Evolutionary conservation across 768 basidiomycete genomes (phyloP), one percentile per base, ranked within the genome.

Genomic region (Sporobolomyces pararoseus): DNA sequence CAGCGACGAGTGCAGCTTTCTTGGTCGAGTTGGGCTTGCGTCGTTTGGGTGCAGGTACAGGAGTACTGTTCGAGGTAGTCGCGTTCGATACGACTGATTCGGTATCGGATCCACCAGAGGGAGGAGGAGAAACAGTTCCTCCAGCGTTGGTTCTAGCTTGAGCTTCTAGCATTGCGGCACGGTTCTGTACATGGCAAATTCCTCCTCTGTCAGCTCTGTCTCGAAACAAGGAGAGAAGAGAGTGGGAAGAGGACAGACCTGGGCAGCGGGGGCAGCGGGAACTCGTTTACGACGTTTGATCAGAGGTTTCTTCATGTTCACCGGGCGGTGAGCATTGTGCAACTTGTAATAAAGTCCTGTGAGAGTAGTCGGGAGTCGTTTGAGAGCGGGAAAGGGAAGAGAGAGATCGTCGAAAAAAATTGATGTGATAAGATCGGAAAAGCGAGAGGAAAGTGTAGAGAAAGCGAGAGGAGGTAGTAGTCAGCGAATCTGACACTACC

Each of bases 201-300:
- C 9, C 14, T 7, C 12, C 14, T 7, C 12, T 19, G n/a, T 49
- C 50, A 51, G 17, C 50, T 27, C 25, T 10, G 19, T 10, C 50
- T 51, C 34, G 42, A 60, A 51, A 29, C 37, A 4, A 14, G 6
- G 12, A 9, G 25, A 16, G 34, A 27, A n/a, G 25, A 27, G 50
- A 4, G 25, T 5, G 7, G 49, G 7, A 5, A 4, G 37, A n/a
- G 29, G 16, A 17, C 29, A 7, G 1, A 74, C 72, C 35, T 68
- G 68, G 13, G 62, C 58, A 27, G 53, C 50, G 17, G 68, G 62
- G 25, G 89, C 91, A 59, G 95, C 94, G 42, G 96, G 93, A 49
- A 99, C 94, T 75, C 96, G 88, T 81, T 98, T 98, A 74, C 96
- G 84, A 39, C 96, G 86, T 82, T 99, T 99, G 84, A 99, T 99